Evolutionary conservation across 192 early-diverging fungal genomes (phyloP), one percentile per base, ranked within the genome.

Genomic region (Gorgonomyces haynaldii): DNA sequence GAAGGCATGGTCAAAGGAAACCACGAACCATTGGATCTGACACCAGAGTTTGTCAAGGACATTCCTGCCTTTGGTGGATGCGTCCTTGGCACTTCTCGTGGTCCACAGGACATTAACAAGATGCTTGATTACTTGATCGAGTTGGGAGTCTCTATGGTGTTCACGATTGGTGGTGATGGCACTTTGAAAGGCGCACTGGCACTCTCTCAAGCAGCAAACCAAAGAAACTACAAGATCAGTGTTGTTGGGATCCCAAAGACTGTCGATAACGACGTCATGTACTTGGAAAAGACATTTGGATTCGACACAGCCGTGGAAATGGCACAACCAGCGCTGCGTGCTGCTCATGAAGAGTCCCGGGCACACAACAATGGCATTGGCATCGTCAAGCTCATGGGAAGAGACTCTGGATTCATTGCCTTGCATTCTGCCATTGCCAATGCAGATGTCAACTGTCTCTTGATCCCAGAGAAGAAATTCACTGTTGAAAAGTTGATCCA

Each of bases 191-290:
- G 61, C 19, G 50, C 61, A 4, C 24, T 28, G 20, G 29, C 37
- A 8, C 61, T 63, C 19, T 32, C 32, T 19, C 27, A 65, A 19
- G 61, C 52, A 39, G 30, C 38, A 28, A 16, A 22, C 13, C 36
- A 46, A 4, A 36, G 59, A 32, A 36, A 36, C 16, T 25, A 45
- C 42, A 39, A 52, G 22, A 45, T 63, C 4, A 29, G 45, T n/a
- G 61, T 63, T 21, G 54, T 63, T 7, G 61, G 61, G 9, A 25
- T 63, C 23, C 61, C 62, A 9, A 64, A 61, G 45, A 64, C 60
- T 54, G 50, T 62, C 15, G 52, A 62, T 40, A 63, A 54, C 29
- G 61, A 63, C 24, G 40, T 63, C 15, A 40, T 45, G 15, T 63
- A 56, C 30, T 24, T 56, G 28, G 61, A 65, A 21, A 29, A 34